A percentile compares a stretch with the other conserved stretches of the same genome.
These are phyloP conservation scores for Agrocybe chaxingu DNA, from an alignment of 768 basidiomycete genomes.

Conservation along the genomic window DNA sequence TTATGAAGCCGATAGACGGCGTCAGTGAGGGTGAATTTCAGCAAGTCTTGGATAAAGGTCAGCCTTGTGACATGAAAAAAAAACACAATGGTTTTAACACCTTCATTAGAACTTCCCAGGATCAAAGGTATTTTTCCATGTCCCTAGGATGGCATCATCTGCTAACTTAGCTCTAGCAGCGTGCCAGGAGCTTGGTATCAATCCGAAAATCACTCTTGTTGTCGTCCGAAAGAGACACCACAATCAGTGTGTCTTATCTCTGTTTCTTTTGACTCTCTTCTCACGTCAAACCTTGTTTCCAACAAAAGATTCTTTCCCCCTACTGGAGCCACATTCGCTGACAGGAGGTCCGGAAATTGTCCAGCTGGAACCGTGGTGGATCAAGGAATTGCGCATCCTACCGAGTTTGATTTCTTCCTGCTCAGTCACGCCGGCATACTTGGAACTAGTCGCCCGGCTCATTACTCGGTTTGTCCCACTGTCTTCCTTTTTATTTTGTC, in stretches of 20 bases:
- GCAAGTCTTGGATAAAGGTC: constrained; percentile 52
- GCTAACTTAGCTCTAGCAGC: constrained; percentile 39
- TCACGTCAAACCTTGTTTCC: constrained; percentile 23
- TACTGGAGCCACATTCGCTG: constrained; percentile 34
- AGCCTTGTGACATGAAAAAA: not conserved
- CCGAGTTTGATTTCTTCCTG: constrained; percentile 76
- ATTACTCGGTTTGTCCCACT: constrained; percentile 37
- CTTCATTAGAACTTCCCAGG: constrained; percentile 44
- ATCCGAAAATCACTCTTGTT: constrained; percentile 64
- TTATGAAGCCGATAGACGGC: constrained; percentile 33
- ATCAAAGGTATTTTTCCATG: constrained; percentile 42
- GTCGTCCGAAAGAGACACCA: constrained; percentile 76
- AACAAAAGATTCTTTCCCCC: constrained; percentile 7
- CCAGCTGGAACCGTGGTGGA: constrained; percentile 80
- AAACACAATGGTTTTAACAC: not conserved
- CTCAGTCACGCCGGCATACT: constrained; percentile 75
- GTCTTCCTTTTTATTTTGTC: constrained; percentile 1
- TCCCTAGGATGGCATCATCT: not conserved
- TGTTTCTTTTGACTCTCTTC: not conserved
- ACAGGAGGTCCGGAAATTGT: constrained; percentile 63
- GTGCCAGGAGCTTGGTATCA: constrained; percentile 50
- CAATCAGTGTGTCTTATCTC: constrained; percentile 28
- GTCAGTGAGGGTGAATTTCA: constrained; percentile 50
- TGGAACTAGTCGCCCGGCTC: constrained; percentile 60
- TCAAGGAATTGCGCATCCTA: constrained; percentile 62